phyloP scores from a whole-genome alignment of 306 rosid genomes.

The Fragaria nilgerrensis region DNA sequence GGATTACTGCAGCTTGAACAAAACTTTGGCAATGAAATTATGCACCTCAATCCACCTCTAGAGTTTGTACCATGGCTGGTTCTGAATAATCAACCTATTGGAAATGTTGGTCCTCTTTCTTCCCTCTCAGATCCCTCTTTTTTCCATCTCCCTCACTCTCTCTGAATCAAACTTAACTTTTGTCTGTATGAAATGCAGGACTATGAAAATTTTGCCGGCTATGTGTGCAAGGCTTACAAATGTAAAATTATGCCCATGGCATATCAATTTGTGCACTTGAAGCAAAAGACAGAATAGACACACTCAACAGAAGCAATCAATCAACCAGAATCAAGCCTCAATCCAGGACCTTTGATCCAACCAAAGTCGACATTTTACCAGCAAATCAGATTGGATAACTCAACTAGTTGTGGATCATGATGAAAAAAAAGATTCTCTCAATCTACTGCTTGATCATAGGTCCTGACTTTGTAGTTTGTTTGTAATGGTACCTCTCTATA shows the following conservation, averaged over 20 bases:
- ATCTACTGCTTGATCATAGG: not conserved
- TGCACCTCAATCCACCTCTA: too few relatives aligned
- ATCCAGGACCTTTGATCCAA: not conserved
- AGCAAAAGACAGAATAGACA: conserved; percentile 6
- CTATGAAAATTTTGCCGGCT: conserved; percentile 44
- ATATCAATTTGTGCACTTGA: conserved; percentile 41
- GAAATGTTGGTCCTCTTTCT: too few relatives aligned
- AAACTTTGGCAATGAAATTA: too few relatives aligned
- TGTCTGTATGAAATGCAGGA: too few relatives aligned
- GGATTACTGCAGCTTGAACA: too few relatives aligned
- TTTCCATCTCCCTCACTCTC: too few relatives aligned
- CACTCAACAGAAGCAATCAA: not conserved
- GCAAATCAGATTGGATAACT: conserved; percentile 15
- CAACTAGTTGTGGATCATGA: not conserved
- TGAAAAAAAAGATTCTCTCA: not conserved
- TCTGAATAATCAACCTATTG: too few relatives aligned
- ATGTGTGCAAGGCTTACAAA: conserved; percentile 61
- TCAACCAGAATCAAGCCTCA: not conserved
- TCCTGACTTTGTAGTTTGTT: not conserved
- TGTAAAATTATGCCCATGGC: conserved; percentile 38
- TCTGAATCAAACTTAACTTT: too few relatives aligned
- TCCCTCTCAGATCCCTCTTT: too few relatives aligned
- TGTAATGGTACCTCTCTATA: not conserved
- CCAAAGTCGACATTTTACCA: not conserved
- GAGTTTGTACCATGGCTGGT: too few relatives aligned